Evolutionary conservation across 306 rosid genomes (phyloP).

Genomic region (Delonix regia): DNA sequence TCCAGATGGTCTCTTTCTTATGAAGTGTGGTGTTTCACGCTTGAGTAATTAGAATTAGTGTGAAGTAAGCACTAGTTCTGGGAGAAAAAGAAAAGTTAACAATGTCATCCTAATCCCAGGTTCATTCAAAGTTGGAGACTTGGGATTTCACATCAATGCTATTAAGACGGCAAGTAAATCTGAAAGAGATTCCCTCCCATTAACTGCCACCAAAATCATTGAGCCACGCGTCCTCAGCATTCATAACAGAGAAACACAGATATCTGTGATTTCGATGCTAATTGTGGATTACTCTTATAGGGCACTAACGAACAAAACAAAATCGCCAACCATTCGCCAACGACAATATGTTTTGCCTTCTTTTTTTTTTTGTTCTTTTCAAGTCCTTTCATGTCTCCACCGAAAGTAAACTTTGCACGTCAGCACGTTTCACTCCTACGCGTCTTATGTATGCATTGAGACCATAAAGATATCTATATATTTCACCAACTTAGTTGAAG

Average conservation of each 20-base stretch:
- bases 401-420: slow-evolving; percentile 15
- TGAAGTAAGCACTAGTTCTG: not conserved
- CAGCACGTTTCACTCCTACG: slow-evolving; percentile 33
- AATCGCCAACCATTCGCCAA: slow-evolving; percentile 41
- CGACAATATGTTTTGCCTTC: not conserved
- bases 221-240: slow-evolving; percentile 25
- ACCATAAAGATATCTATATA: not conserved
- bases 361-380: not conserved
- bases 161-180: not conserved
- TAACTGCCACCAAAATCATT: slow-evolving; percentile 12
- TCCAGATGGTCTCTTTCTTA: not conserved
- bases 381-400: slow-evolving; percentile 32
- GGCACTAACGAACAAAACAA: slow-evolving; percentile 11
- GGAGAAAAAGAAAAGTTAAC: not conserved
- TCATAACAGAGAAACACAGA: not conserved
- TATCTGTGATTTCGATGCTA: not conserved
- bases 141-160: not conserved
- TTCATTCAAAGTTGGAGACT: not conserved
- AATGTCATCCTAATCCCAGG: not conserved
- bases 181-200: not conserved
- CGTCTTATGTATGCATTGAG: not conserved
- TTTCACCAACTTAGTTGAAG: not conserved
- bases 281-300: slow-evolving; percentile 11
- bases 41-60: not conserved
- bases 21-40: not conserved